Evolutionary conservation across 352 stramenopile genomes (phyloP), one percentile per base, ranked within the genome.

Genomic region (Globisporangium paroecandrum): DNA sequence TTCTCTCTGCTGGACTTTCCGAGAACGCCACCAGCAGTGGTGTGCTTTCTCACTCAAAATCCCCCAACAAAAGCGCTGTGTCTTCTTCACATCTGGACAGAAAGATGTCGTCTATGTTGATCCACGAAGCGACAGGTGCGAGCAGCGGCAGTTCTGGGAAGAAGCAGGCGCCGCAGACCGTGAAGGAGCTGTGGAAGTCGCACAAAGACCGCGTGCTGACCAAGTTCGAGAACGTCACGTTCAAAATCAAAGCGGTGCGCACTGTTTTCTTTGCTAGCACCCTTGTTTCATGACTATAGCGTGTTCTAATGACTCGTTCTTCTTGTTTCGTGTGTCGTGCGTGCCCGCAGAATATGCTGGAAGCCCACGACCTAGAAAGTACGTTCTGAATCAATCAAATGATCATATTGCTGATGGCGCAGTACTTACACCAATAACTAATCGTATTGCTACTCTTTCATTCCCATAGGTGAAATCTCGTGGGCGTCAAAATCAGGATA

Each of bases 181-280:
- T 89, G 20, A 91, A 89, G 58, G 62, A 76, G 64, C 72, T 76
- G 64, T 95, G 87, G 85, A 89, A 79, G 22, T 64, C 74, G 32
- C 83, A 93, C 63, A 93, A 85, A 15, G 81, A 95, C 54, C 71
- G 78, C 9, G 64, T 93, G 7, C 55, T 95, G 63, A 76, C 81
- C 29, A 87, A 89, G 57, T 90, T 83, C 32, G 76, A 77, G 22
- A 76, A 84, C 27, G 70, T 90, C 53, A 90, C 76, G 41, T 93
- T 91, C 69, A 83, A 83, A 58, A 91, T 93, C 68, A 89, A 93
- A 73, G 81, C 83, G 70, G 79, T 88, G 49, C 56, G 78, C 71
- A 3, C 20, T 12, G 1, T 2, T 32, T 24, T 9, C 27, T 6
- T 24, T 27, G 29, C 12, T 62, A 22, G 1, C 6, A 53, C 22